Base-by-base conservation (phyloP, 805 yeast genomes). In the Yarrowia sp. region DNA sequence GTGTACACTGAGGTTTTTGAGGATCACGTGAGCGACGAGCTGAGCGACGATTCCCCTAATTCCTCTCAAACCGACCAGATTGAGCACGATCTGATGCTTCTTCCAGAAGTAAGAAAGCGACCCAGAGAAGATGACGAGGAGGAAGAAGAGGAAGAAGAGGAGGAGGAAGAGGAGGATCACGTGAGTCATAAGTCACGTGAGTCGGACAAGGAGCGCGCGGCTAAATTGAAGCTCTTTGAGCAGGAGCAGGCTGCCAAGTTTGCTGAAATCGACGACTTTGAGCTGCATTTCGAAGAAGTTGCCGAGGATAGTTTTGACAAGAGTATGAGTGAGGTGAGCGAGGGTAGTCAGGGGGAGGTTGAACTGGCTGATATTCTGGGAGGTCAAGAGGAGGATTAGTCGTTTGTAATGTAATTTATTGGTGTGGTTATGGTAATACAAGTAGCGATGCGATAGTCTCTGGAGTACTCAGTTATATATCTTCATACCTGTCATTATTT, bases 251-350 rank as follows among this genome's bases (percentile, higher is more conserved):
- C 46, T 4, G 67, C 67, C 45, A 71, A 70, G 73, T 71, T 72
- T 48, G 61, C 49, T 11, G 72, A 70, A 32, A 69, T 72, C 35
- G 73, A 72, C 53, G 69, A 65, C 42, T 71, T 42, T 22, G 69
- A 69, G 35, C 69, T 72, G 12, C 52, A 70, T 10, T 63, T 63
- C 14, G 56, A 63, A 10, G 67, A 46, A 22, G 67, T 63, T 8
- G 45, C 67, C 2, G 56, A 48, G n/a, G 56, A 63, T 38, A 38
- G 46, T 8, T 49, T 48, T 8, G 67, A 48, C 46, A 48, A 22
- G 32, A 63, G 67, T 10, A 38, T 63, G 56, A 63, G 56, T 40
- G 56, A 48, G 56, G 40, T 15, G 1, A 36, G 55, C 8, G 26
- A 36, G 19, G 52, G 43, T 10, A 32, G 26, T 32, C 61, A 41